Base-by-base conservation (phyloP, 176 grass and related monocot species). In the Carex scoparia region DNA sequence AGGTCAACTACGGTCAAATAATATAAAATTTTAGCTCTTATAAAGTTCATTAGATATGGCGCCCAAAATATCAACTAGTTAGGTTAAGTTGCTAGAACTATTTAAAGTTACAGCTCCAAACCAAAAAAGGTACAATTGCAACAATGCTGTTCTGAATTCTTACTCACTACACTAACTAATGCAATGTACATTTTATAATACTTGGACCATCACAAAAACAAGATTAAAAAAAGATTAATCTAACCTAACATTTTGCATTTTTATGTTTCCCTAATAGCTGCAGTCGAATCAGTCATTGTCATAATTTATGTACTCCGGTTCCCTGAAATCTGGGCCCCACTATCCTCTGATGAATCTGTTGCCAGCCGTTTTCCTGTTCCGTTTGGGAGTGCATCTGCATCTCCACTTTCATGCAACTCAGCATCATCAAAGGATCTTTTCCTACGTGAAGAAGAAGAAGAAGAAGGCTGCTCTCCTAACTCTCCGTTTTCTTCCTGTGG, bases 401-500 rank as follows among this genome's bases (percentile, higher is more conserved):
- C 80, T 48, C 63, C 80, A 48, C 80, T 48, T 65, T 67, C 80
- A 82, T 65, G 37, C 18, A 66, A 69, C 44, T 83, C 81, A 3
- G 58, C 40, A 46, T 83, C 81, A 1, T 68, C 81, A 7, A 55
- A 69, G 7, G 60, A 66, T 83, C 81, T 83, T 42, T 83, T 83
- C 61, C 42, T 83, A 83, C 32, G 33, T 53, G 81, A 84, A 46
- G 81, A 66, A 49, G 48, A 49, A 69, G 35, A 28, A 69, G 35
- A 28, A 42, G 61, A 51, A 35, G 61, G 38, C 38, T 6, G 58
- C 64, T 83, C 81, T 81, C 79, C 48, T 67, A 61, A n/a, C n/a
- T 81, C 61, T 49, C 59, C 79, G 23, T 81, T 81, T 44, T 49
- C 59, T 46, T 81, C 79, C 28, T 57, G 73, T 28, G 28, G 51